Conservation (phyloP, 306 rosid species). For the Astragalus glycyphyllos region DNA sequence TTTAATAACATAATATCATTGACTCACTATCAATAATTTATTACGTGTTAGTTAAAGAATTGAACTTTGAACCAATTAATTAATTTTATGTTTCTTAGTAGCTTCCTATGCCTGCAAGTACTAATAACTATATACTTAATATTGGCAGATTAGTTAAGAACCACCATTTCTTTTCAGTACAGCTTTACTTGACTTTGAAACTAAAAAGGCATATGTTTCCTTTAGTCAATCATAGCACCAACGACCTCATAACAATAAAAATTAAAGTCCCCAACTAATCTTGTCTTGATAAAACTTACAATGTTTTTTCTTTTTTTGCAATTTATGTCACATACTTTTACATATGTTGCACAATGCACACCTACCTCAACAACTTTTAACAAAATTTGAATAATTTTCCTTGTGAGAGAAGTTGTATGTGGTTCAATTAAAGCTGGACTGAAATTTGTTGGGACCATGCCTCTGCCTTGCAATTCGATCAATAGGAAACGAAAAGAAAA, state of each 20-base stretch:
- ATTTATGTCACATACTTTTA: constrained; percentile 1
- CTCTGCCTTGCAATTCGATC: constrained; percentile 1
- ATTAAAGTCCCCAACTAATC: constrained; percentile 39
- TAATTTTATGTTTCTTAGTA: not conserved
- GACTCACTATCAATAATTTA: constrained; percentile 43
- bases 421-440: constrained; percentile 32
- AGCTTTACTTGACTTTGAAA: constrained; percentile 40
- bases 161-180: not conserved
- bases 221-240: constrained; percentile 35
- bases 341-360: constrained; percentile 32
- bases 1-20: constrained; percentile 31
- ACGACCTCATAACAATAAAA: not conserved
- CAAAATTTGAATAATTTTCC: constrained; percentile 42
- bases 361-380: constrained; percentile 43
- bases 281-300: not conserved
- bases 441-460: constrained; percentile 44
- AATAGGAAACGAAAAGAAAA: constrained; percentile 2
- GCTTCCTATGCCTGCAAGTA: constrained; percentile 12
- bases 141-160: constrained; percentile 29
- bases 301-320: not conserved
- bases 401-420: constrained; percentile 39
- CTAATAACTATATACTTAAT: constrained; percentile 8
- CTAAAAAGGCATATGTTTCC: constrained; percentile 28
- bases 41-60: constrained; percentile 48
- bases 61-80: constrained; percentile 42